These are phyloP conservation scores for Entrophospora sp. DNA, from an alignment of 192 early-diverging fungal genomes.

Conservation along the genomic window DNA sequence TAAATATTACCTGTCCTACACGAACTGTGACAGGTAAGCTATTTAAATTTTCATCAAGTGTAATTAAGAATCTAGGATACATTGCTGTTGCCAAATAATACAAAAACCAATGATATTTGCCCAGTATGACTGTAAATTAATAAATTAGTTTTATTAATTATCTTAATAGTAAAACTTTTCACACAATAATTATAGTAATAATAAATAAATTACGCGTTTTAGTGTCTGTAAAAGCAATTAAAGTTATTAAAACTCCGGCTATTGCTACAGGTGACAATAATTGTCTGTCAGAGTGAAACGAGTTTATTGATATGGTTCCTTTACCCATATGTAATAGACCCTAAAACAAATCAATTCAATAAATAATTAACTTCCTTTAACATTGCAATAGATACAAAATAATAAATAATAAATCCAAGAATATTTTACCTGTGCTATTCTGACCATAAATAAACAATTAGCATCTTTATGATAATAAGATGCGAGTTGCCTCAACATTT, in stretches of 20 bases:
- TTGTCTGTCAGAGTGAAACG: slow-evolving; percentile 85
- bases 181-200: too few relatives aligned
- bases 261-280: slow-evolving; percentile 86
- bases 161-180: too few relatives aligned
- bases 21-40: slow-evolving; percentile 78
- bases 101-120: slow-evolving; percentile 85
- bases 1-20: slow-evolving; percentile 66
- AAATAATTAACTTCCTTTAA: too few relatives aligned
- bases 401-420: not conserved
- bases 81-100: slow-evolving; percentile 89
- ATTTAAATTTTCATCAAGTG: slow-evolving; percentile 86
- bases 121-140: slow-evolving; percentile 61
- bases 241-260: slow-evolving; percentile 77
- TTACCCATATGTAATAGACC: slow-evolving; percentile 95
- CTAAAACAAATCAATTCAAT: slow-evolving; percentile 30
- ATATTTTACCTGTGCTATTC: slow-evolving; percentile 61
- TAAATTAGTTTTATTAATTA: not conserved
- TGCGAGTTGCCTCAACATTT: slow-evolving; percentile 94
- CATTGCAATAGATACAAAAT: too few relatives aligned
- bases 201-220: slow-evolving; percentile 60
- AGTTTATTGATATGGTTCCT: slow-evolving; percentile 94
- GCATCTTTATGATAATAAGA: slow-evolving; percentile 96
- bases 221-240: slow-evolving; percentile 85
- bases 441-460: slow-evolving; percentile 74
- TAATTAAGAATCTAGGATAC: slow-evolving; percentile 98